Evolutionary conservation across 371 early-diverging fungal genomes (phyloP).

Genomic region (Lichtheimia ornata): DNA sequence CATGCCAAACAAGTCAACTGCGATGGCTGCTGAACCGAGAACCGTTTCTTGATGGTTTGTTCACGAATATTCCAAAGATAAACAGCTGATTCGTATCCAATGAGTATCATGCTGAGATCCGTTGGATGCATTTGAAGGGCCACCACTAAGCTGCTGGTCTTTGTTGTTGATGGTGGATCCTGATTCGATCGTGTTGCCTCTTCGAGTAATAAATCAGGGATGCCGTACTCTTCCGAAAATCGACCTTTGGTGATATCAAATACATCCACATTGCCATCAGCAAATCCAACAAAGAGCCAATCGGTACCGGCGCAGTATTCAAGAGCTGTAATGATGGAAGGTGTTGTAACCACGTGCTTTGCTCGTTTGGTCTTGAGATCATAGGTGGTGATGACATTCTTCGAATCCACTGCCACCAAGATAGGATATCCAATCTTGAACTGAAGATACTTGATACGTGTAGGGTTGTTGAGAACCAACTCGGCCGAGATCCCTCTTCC

Average conservation of each 20-base stretch:
- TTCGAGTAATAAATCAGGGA: conserved; percentile 43
- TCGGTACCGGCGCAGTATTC: conserved; percentile 55
- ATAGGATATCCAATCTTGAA: conserved; percentile 55
- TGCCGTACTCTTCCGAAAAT: conserved; percentile 41
- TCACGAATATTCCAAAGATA: conserved; percentile 56
- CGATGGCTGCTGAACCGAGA: conserved; percentile 18
- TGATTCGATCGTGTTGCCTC: neutral
- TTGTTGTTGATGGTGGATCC: no score
- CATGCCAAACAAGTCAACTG: conserved; percentile 47
- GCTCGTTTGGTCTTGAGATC: conserved; percentile 49
- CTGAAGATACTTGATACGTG: conserved; percentile 49
- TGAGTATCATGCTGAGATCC: conserved; percentile 50
- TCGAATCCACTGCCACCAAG: conserved; percentile 49
- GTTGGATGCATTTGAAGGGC: conserved; percentile 57
- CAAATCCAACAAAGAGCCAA: conserved; percentile 60
- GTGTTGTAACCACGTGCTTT: conserved; percentile 37
- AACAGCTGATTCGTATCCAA: conserved; percentile 52
- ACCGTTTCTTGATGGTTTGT: conserved; percentile 33
- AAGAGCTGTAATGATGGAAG: conserved; percentile 52
- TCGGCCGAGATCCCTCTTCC: conserved; percentile 40
- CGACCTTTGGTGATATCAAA: conserved; percentile 54
- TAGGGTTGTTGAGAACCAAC: conserved; percentile 23
- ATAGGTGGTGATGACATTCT: conserved; percentile 52
- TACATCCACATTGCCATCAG: conserved; percentile 56
- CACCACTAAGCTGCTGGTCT: conserved; percentile 29